A percentile compares a stretch with the other conserved stretches of the same genome.
These are phyloP conservation scores for Xerocomus brunneocitrinus DNA, from an alignment of 768 basidiomycete species.

Conservation along the genomic window DNA sequence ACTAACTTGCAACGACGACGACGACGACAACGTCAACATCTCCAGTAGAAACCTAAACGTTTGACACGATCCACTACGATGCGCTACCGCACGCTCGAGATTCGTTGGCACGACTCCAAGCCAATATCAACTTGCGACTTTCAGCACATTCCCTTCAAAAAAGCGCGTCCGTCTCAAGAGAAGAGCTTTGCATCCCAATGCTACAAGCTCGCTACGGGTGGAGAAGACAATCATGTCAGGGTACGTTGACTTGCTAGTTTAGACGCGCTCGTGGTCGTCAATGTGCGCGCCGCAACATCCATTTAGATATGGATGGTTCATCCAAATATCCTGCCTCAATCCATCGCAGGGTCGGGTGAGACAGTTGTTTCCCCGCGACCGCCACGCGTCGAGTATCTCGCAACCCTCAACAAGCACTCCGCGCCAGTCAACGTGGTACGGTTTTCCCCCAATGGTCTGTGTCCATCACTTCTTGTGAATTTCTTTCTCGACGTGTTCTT, in stretches of 20 bases:
- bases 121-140: slow-evolving; percentile 97
- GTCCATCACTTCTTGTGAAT: not conserved
- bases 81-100: slow-evolving; percentile 89
- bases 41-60: not conserved
- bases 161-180: slow-evolving; percentile 61
- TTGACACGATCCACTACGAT: slow-evolving; percentile 36
- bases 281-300: slow-evolving; percentile 4
- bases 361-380: slow-evolving; percentile 41
- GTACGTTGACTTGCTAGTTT: slow-evolving; percentile 47
- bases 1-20: slow-evolving; percentile 9
- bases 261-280: slow-evolving; percentile 11
- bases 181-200: slow-evolving; percentile 60
- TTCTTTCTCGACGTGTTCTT: slow-evolving; percentile 2
- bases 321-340: slow-evolving; percentile 77
- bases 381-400: slow-evolving; percentile 94
- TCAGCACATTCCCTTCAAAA: slow-evolving; percentile 79
- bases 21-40: not conserved
- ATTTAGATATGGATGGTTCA: slow-evolving; percentile 89
- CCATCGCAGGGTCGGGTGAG: slow-evolving; percentile 39
- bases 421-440: slow-evolving; percentile 95
- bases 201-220: slow-evolving; percentile 92
- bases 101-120: slow-evolving; percentile 94
- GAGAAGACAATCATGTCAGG: slow-evolving; percentile 95
- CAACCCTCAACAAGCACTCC: slow-evolving; percentile 89
- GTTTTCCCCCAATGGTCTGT: slow-evolving; percentile 88